A percentile compares a stretch with the other conserved stretches of the same genome.
Conservation (phyloP, 2,329 filamentous ascomycete genomes). For the Sclerotinia subarctica region DNA sequence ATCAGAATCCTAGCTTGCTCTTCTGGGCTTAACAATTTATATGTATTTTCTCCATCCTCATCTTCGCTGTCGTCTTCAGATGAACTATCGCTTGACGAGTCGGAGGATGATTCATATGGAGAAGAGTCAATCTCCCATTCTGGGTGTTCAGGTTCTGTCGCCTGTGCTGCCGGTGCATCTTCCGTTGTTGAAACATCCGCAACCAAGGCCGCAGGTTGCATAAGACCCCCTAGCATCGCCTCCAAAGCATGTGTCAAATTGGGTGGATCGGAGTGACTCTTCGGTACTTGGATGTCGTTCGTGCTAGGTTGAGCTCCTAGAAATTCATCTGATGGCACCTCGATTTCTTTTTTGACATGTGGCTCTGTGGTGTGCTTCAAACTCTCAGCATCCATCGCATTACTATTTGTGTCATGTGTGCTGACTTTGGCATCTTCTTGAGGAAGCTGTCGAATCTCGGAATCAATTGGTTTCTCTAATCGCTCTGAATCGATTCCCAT, state of each 20-base stretch:
- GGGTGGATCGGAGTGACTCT: conserved; percentile 21
- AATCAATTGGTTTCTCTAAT: neutral
- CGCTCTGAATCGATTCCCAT: neutral
- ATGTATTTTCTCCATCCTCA: conserved; percentile 53
- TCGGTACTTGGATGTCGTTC: neutral
- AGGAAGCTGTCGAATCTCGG: neutral
- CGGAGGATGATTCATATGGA: conserved; percentile 65
- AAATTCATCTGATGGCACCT: neutral
- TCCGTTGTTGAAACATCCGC: neutral
- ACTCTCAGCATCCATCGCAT: conserved; percentile 5
- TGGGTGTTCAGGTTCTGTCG: conserved; percentile 47
- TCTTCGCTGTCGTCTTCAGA: conserved; percentile 57
- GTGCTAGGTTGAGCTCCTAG: neutral
- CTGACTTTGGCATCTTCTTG: neutral
- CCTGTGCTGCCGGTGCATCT: neutral
- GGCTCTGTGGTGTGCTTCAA: neutral
- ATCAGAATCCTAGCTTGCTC: conserved; percentile 84
- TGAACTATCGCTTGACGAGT: conserved; percentile 53
- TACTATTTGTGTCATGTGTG: neutral
- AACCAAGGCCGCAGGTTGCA: conserved; percentile 16
- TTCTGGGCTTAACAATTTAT: conserved; percentile 73
- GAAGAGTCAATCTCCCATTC: conserved; percentile 86
- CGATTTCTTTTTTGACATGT: neutral
- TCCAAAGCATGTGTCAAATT: conserved; percentile 35
- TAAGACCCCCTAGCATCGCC: conserved; percentile 33